Percentiles rank a stretch among this genome's conserved stretches.
Evolutionary conservation across 805 yeast species (phyloP).

Genomic region (Blastobotrys peoriensis): DNA sequence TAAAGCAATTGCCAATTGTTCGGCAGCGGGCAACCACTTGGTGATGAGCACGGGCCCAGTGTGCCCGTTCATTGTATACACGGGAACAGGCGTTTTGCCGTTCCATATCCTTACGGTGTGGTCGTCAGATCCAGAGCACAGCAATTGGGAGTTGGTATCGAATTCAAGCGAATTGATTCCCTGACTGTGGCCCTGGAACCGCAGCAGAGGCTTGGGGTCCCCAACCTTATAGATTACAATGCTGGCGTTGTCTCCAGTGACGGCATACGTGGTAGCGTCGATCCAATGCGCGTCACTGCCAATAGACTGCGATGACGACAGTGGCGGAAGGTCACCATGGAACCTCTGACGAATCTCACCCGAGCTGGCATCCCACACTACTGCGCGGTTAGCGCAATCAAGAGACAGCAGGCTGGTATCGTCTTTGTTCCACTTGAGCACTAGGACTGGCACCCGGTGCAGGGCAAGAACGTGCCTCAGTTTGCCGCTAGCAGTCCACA

Average conservation of each 20-base stretch:
- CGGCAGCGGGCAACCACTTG: slow-evolving; percentile 18
- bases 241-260: slow-evolving; percentile 54
- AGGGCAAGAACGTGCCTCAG: slow-evolving; percentile 47
- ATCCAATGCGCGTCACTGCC: slow-evolving; percentile 71
- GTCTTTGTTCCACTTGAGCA: slow-evolving; percentile 54
- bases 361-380: slow-evolving; percentile 61
- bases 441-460: slow-evolving; percentile 50
- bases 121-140: slow-evolving; percentile 79
- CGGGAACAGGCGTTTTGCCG: slow-evolving; percentile 44
- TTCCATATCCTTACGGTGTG: slow-evolving; percentile 65
- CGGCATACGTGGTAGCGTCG: slow-evolving; percentile 58
- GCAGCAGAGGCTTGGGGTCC: slow-evolving; percentile 43
- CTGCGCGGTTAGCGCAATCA: slow-evolving; percentile 48
- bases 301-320: slow-evolving; percentile 3
- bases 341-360: slow-evolving; percentile 36
- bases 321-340: not conserved
- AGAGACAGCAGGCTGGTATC: slow-evolving; percentile 52
- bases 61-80: slow-evolving; percentile 19
- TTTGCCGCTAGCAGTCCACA: slow-evolving; percentile 73
- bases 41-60: slow-evolving; percentile 23
- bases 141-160: slow-evolving; percentile 43
- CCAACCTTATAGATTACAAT: slow-evolving; percentile 51
- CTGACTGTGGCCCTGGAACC: slow-evolving; percentile 59
- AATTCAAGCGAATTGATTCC: slow-evolving; percentile 52
- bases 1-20: slow-evolving; percentile 9